These are phyloP conservation scores for Vigna hirtella DNA, from an alignment of 306 rosid species.

Conservation along the genomic window DNA sequence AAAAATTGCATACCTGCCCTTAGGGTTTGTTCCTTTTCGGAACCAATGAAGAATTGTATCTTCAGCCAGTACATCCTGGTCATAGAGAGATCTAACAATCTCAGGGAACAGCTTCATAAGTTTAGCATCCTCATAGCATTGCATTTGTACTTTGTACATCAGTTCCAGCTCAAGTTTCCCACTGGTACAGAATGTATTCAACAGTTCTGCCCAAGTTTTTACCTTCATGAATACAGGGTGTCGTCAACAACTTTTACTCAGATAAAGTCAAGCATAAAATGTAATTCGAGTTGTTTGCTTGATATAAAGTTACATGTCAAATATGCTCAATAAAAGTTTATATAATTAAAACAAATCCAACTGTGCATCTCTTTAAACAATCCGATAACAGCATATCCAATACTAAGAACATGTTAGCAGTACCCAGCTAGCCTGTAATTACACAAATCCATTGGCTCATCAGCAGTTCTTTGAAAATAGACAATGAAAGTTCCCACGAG, in stretches of 20 bases:
- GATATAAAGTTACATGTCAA: conserved; percentile 12
- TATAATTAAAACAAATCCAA: conserved; percentile 4
- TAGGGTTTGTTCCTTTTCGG: conserved; percentile 88
- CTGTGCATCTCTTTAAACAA: neutral
- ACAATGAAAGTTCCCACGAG: neutral
- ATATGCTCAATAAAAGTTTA: conserved; percentile 8
- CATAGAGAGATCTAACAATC: conserved; percentile 89
- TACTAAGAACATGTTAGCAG: neutral
- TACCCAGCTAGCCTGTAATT: conserved; percentile 18
- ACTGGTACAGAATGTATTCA: conserved; percentile 89
- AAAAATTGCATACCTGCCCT: conserved; percentile 80
- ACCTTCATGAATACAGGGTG: conserved; percentile 58
- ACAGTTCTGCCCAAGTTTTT: conserved; percentile 90
- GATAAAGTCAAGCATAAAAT: neutral
- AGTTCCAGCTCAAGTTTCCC: conserved; percentile 99
- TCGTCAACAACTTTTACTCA: neutral
- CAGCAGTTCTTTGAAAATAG: neutral
- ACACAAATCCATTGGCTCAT: neutral
- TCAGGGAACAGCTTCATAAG: conserved; percentile 98
- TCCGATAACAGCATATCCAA: conserved; percentile 1
- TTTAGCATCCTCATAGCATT: conserved; percentile 99
- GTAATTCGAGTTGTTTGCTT: conserved; percentile 6
- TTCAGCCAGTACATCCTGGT: conserved; percentile 96
- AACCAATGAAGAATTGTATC: conserved; percentile 97
- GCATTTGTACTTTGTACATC: conserved; percentile 98